Base-by-base conservation (phyloP, 257 asterid genomes). In the Petunia axillaris region DNA sequence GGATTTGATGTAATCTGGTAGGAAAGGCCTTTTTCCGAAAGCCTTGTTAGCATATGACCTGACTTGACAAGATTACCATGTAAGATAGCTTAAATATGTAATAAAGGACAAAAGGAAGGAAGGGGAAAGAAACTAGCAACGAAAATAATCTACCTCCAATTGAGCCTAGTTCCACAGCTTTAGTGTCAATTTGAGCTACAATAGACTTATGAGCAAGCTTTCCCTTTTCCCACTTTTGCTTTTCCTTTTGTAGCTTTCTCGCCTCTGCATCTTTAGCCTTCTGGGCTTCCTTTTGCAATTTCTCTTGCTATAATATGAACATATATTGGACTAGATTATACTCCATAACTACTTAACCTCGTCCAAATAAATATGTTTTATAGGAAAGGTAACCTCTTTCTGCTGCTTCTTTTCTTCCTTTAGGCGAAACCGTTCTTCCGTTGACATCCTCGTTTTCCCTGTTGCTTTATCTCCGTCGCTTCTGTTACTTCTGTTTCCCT, bases 161-260 rank as follows among this genome's bases (percentile, higher is more conserved):
- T 43, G 97, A 86, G 73, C 98, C 98, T 70, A 88, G 71, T 85
- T 93, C 99, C 76, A 89, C 90, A 54, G 93, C 96, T 64, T 88
- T 91, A 52, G 83, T 84, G 85, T 95, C 99, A 78, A 95, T 91
- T 86, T 91, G 94, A 82, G 99, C 97, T 81, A 93, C 92, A 88
- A 95, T 89, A 64, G 98, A 91, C 85, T 95, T 92, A 16, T 86
- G 82, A 44, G 99, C 96, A 81, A 86, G 87, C 86, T 92, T 95
- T 54, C 98, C 99, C 77, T 90, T 95, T 81, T 92, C 97, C 97
- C 97, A 93, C 86, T 92, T 95, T 84, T 88, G 90, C 93, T 86
- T 91, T 87, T 95, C 98, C 86, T 87, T 95, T 83, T 90, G 83
- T 71, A 66, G 65, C 83, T 89, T 91, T 85, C 81, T 95, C 89